Base-by-base conservation (phyloP, 2,329 filamentous ascomycete genomes). In the Ophiosphaerella korrae region DNA sequence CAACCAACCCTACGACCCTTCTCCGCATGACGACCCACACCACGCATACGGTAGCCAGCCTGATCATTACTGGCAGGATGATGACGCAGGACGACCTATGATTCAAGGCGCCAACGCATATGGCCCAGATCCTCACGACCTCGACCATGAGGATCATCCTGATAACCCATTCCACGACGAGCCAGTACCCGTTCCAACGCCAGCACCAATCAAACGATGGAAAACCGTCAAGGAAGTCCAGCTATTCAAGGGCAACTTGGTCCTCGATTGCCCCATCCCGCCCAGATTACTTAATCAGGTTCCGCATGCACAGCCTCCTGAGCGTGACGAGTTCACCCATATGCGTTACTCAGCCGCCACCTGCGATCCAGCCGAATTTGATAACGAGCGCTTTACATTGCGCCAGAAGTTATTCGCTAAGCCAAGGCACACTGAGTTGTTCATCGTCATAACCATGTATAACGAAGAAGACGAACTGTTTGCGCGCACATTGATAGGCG, bases 201-300 rank as follows among this genome's bases (percentile, higher is more conserved):
- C 80, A 48, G 83, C 78, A 57, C 83, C 83, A 4, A 86, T 97
- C 61, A 88, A 90, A 73, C 84, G 94, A 72, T 97, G 91, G 90
- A 99, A 97, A 81, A 99, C 94, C 0, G 93, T 99, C 42, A 99
- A 97, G 77, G 91, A 97, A 78, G 93, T 99, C n/a, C 87, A 95
- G 66, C 77, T 99, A 45, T 99, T 96, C 80, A 88, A 95, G 61
- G 94, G 94, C 58, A 99, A 99, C 75, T 83, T 99, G 66, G 92
- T 99, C 33, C 86, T 99, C 3, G 94, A 99, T 74, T 99, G 94
- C 71, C 94, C 94, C 0, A 90, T 99, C 50, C 93, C 94, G 0
- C 93, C 94, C 0, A 85, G 88, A 65, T 80, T 99, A 37, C 79
- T 99, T 38, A 92, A 88, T 68, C 90, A 96, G 70, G 85, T 97